A percentile compares a stretch with the other conserved stretches of the same genome.
phyloP scores from a whole-genome alignment of 164 flowering plant species.

The Taxillus chinensis region DNA sequence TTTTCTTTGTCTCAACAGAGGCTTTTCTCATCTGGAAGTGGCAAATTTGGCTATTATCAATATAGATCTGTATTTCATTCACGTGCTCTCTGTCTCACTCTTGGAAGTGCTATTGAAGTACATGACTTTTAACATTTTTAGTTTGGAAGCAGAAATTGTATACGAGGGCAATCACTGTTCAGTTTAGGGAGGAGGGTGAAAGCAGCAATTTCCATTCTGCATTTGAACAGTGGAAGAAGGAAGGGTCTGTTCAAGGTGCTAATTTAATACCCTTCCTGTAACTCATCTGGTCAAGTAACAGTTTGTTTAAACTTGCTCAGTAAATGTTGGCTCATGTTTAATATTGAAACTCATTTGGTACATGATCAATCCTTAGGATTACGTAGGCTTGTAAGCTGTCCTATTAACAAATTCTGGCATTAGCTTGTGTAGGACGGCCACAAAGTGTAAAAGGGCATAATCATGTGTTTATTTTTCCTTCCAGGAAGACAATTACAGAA shows the following conservation, averaged over 20 bases:
- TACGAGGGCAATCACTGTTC: slow-evolving; percentile 57
- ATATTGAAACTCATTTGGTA: no score
- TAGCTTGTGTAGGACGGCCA: neutral
- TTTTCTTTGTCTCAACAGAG: no score
- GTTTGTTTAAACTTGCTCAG: no score
- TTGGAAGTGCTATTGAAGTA: neutral
- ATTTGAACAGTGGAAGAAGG: slow-evolving; percentile 73
- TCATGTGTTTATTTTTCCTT: neutral
- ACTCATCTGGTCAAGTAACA: no score
- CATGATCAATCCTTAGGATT: no score
- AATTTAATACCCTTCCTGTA: slow-evolving; percentile 10
- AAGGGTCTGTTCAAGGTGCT: slow-evolving; percentile 33
- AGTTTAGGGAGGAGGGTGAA: slow-evolving; percentile 69
- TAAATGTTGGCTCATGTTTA: no score
- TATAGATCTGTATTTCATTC: no score
- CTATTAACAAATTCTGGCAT: neutral
- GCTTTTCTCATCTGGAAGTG: no score
- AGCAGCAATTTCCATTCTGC: slow-evolving; percentile 59
- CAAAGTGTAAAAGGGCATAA: neutral
- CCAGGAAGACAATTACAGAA: slow-evolving; percentile 47
- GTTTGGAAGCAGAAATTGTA: slow-evolving; percentile 46
- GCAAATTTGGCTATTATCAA: no score
- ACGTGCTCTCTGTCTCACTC: no score
- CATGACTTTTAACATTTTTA: slow-evolving; percentile 5
- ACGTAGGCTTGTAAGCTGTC: no score